Evolutionary conservation across 139 green algal species (phyloP).

Genomic region (Chlorella sorokiniana): DNA sequence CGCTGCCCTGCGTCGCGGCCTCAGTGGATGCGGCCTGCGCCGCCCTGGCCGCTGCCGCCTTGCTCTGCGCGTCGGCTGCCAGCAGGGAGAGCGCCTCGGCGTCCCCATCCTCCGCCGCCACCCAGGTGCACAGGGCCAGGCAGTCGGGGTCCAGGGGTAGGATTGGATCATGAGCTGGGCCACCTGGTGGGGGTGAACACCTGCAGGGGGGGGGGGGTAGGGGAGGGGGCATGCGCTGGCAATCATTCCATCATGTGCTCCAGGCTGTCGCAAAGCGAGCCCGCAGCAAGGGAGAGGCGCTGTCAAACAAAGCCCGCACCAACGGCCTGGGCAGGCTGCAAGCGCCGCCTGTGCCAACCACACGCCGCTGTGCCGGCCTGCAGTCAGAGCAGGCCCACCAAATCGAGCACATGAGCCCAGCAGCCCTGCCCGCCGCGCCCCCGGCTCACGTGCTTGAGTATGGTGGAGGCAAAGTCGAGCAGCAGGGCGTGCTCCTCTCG

Average conservation of each 20-base stretch:
- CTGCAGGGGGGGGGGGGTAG: not conserved
- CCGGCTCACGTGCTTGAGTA: constrained; percentile 46
- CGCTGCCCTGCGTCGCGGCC: not conserved
- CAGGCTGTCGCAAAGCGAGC: too few relatives aligned
- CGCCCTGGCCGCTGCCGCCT: not conserved
- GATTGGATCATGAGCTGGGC: constrained; percentile 43
- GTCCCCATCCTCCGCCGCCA: constrained; percentile 52
- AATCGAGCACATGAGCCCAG: not conserved
- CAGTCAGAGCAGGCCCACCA: too few relatives aligned
- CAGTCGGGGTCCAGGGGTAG: constrained; percentile 52
- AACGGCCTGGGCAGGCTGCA: too few relatives aligned
- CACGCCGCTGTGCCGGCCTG: too few relatives aligned
- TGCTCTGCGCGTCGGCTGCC: constrained; percentile 33
- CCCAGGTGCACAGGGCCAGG: constrained; percentile 52
- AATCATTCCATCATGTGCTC: too few relatives aligned
- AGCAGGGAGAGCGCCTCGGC: constrained; percentile 30
- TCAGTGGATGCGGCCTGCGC: not conserved
- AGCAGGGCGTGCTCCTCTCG: constrained; percentile 53
- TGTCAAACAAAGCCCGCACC: too few relatives aligned
- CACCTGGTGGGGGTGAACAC: constrained; percentile 32
- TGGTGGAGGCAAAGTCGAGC: constrained; percentile 51
- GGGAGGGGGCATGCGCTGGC: not conserved
- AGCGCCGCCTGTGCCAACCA: too few relatives aligned
- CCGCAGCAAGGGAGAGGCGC: too few relatives aligned
- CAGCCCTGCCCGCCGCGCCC: not conserved